Evolutionary conservation across 148 eudicot genomes (phyloP), one percentile per base, ranked within the genome.

Genomic region (Rhododendron williamsianum): DNA sequence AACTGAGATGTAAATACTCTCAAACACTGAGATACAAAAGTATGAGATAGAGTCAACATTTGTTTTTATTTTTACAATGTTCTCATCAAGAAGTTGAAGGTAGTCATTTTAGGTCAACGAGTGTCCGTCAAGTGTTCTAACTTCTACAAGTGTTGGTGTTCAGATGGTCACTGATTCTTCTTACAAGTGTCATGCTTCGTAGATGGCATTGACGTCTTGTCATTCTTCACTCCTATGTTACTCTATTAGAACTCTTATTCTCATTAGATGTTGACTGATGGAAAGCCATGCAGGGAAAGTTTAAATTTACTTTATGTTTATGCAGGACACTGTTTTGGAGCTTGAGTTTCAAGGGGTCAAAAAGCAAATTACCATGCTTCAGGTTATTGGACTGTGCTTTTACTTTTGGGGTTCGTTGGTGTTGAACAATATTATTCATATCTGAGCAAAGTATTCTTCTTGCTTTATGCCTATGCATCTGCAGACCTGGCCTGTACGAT

Each of bases 341-440:
- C 94, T 97, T 84, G 99, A 97, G 89, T 97, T 97, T 91, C 99
- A 97, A 91, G 99, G 98, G 54, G 96, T 97, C 88, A 94, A 93
- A 89, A 97, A 94, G 91, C 88, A 95, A 82, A 89, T 93, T 84
- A 95, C 98, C 85, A 97, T 97, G 99, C 98, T 97, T 86, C 98
- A 97, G 98, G 99, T 97, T 54, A 89, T 85, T 85, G 36, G 1
- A 49, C 10, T 73, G 48, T 51, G 19, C 49, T 82, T 85, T 81
- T 35, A 83, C 23, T 23, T 89, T 84, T 36, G 77, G 78, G 54
- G 60, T 87, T 78, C 11, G 16, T 1, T 78, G 35, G 2, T 18
- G 27, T 33, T 63, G 25, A 33, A 51, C 18, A 63, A 79, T 8
- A 36, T 2, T 69, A 7, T 48, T 49, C 80, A 18, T 23, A 69